These are phyloP conservation scores for Didymella lethalis DNA, from an alignment of 2,329 filamentous ascomycete genomes.

Conservation along the genomic window DNA sequence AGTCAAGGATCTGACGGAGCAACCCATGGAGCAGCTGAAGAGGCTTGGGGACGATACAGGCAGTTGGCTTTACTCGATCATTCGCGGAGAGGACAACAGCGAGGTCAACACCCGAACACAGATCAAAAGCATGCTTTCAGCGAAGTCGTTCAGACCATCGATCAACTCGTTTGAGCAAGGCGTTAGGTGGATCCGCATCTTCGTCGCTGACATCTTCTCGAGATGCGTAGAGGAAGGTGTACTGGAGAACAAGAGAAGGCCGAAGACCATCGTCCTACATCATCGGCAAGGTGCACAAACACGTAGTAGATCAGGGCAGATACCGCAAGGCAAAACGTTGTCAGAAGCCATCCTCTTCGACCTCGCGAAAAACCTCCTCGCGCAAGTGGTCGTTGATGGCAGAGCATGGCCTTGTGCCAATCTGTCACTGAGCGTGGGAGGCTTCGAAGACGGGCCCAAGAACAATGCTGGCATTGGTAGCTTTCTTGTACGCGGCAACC, in stretches of 20 bases:
- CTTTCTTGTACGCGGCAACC: conserved; percentile 76
- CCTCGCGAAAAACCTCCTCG: conserved; percentile 77
- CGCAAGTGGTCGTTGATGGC: conserved; percentile 79
- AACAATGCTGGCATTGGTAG: conserved; percentile 86
- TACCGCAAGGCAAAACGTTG: conserved; percentile 76
- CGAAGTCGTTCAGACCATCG: conserved; percentile 89
- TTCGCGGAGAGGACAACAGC: conserved; percentile 84
- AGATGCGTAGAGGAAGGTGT: conserved; percentile 91
- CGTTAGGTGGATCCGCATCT: conserved; percentile 86
- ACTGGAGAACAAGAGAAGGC: conserved; percentile 83
- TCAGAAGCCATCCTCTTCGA: conserved; percentile 77
- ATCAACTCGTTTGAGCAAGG: conserved; percentile 83
- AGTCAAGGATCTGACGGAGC: conserved; percentile 75
- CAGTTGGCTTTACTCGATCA: conserved; percentile 81
- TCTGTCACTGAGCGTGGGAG: conserved; percentile 85
- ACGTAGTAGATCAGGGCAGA: conserved; percentile 76
- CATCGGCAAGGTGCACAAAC: conserved; percentile 77
- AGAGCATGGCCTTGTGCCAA: conserved; percentile 91
- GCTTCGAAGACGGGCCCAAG: conserved; percentile 85
- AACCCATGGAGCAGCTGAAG: conserved; percentile 77
- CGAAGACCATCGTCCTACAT: conserved; percentile 85
- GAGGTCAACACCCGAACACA: conserved; percentile 91
- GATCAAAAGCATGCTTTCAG: conserved; percentile 97
- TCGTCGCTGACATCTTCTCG: conserved; percentile 88
- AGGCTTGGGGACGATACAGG: conserved; percentile 86